Evolutionary conservation across 345 rosid species (phyloP), one percentile per base, ranked within the genome.

Genomic region (Hibiscus tridactylites): DNA sequence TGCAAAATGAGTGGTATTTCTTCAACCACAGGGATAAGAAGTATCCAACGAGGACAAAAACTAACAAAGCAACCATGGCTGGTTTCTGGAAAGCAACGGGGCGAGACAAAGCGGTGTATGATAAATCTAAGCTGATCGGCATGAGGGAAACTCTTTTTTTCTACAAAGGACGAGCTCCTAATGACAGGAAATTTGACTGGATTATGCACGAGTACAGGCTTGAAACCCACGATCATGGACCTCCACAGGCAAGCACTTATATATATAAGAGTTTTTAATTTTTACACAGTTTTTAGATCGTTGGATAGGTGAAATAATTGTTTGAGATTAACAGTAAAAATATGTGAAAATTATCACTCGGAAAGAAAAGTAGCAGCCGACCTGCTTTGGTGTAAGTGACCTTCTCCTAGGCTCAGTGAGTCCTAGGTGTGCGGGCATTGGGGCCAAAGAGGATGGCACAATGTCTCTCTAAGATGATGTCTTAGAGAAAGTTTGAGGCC

Each of bases 11-110:
- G 53, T 95, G 99, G 99, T 95, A 95, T 71, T 92, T 92, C 80
- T 95, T 92, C 63, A 95, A 97, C 79, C 97, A 95, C 60, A 95
- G 92, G 74, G 97, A 95, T 76, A 95, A 95, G 81, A 95, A 95
- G 75, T 95, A 95, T 69, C 99, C 99, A 10, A 95, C 97, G 0
- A 97, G 99, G 72, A 95, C 97, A 71, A 90, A 97, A 17, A 95
- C 99, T 50, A 95, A 95, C 72, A 85, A 97, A 79, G 99, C 99
- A 63, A 95, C 99, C 0, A 81, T 86, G n/a, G 96, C 92, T 1
- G 99, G 99, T 5, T 95, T 95, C 72, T 95, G 99, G 99, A 95
- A 95, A 83, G 99, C 99, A 47, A 95, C 99, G 1, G 99, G 99
- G 33, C 86, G 99, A 76, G 99, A 95, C 85, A 95, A 95, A 83